Base-by-base conservation (phyloP, 495 filamentous ascomycete genomes). In the Clohesyomyces aquaticus region DNA sequence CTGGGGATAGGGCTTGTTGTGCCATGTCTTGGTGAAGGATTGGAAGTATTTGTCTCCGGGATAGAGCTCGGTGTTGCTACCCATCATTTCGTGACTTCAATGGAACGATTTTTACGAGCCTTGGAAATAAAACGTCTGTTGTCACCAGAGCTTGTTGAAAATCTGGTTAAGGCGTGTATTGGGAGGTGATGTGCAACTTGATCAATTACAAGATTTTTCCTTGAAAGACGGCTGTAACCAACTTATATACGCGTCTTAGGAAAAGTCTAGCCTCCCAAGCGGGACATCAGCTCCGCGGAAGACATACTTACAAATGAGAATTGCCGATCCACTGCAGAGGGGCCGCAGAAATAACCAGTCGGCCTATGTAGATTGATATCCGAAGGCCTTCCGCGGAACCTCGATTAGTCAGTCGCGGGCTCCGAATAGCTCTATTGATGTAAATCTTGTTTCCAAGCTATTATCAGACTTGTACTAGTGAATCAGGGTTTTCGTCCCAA, bases 11-110 rank as follows among this genome's bases (percentile, higher is more conserved):
- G 59, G 22, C 29, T 42, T 25, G 56, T 25, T 48, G 56, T 59
- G 56, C 56, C 56, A 59, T 6, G 56, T 59, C 28, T 59, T 59
- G 45, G 56, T 59, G 60, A 50, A 74, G 51, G 23, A 52, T 38
- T 53, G 51, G 46, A 38, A 53, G 11, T 32, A 32, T 42, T 52
- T 35, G 47, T 51, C 27, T 35, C 58, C 58, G 38, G 21, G 45
- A 43, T 52, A 53, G 19, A 35, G 58, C 22, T 27, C 55, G 21
- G 14, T 27, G 55, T 48, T 23, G 55, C 16, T 49, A 25, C 21
- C 55, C 55, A 59, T 59, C 22, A 23, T 48, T 48, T 19, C 55
- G 55, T 57, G 16, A 25, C 11, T 25, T 18, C 25, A 55, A 35
- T 32, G n/a, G 51, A 38, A 55, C 3, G 19, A 55, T n/a, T n/a